Evolutionary conservation across 1,139 yeast species (phyloP), one percentile per base, ranked within the genome.

Genomic region (Scheffersomyces insectosa): DNA sequence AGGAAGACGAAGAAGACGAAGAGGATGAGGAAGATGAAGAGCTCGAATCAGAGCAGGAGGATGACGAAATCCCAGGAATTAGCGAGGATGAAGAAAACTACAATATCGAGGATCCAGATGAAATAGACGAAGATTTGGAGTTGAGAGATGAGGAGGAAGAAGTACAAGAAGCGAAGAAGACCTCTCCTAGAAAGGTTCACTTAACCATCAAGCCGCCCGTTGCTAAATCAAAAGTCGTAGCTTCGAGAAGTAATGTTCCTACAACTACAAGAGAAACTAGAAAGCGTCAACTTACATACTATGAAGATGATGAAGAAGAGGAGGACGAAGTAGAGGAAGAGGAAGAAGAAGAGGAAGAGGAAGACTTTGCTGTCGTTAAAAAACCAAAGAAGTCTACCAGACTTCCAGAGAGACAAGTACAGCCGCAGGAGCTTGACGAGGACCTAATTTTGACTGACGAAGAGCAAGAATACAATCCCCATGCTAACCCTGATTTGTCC

Each of bases 401-500:
- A 29, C 41, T 33, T 30, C 51, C 52, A 8, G 45, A 43, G 8
- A 41, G 40, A 27, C 40, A 28, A 33, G 31, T 44, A 14, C 47
- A 46, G 41, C 52, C 48, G 34, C 47, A 47, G 2, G 55, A 50
- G n/a, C 47, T 71, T 28, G 77, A 72, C 46, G 72, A 65, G 2
- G 78, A 72, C 37, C 58, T 72, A 42, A 52, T 71, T 3, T 60
- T 72, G 33, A 72, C 77, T 0, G 79, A 72, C 45, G 79, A 72
- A 53, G 77, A 71, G 48, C 59, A 65, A 7, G 79, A 72, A 46
- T 69, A 71, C 47, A 66, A 71, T 44, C 74, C 75, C 4, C 63
- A 62, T 39, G 67, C 65, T 30, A 63, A 65, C 44, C 73, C 75
- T 5, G 85, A 82, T 53, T 55, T 75, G 7, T 65, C 82, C 9